phyloP scores from a whole-genome alignment of 129 eudicot genomes.

The Tanacetum coccineum region DNA sequence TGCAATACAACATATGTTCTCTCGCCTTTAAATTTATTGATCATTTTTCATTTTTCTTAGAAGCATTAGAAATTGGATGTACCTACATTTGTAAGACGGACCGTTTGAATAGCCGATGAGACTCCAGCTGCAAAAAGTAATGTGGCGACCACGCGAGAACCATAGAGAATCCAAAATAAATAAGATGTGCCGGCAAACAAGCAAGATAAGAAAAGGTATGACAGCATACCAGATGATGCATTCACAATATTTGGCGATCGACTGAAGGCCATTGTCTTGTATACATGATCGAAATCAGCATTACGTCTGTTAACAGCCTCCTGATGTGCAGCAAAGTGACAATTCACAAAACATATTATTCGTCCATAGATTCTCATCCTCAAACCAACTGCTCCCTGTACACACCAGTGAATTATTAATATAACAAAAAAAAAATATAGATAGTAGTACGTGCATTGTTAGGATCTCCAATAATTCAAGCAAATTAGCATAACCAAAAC shows the following conservation, averaged over 20 bases:
- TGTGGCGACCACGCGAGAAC: conserved; percentile 47
- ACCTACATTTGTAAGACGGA: conserved; percentile 71
- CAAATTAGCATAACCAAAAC: conserved; percentile 2
- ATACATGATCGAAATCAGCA: conserved; percentile 98
- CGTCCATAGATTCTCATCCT: conserved; percentile 87
- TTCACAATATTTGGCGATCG: conserved; percentile 55
- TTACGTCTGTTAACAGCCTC: conserved; percentile 88
- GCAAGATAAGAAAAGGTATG: conserved; percentile 48
- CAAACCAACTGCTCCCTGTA: conserved; percentile 98
- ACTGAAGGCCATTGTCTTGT: conserved; percentile 71
- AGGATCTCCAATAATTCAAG: not conserved
- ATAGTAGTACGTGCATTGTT: not conserved
- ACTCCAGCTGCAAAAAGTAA: conserved; percentile 69
- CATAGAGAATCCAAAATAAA: conserved; percentile 44
- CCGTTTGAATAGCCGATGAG: conserved; percentile 60
- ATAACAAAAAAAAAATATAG: not conserved
- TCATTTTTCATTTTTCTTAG: not conserved
- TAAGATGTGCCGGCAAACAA: conserved; percentile 59
- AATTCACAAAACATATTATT: conserved; percentile 80
- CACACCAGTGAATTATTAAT: conserved; percentile 17
- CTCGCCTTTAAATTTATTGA: not conserved
- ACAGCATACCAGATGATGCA: conserved; percentile 65
- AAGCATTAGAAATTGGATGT: conserved; percentile 10
- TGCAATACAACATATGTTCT: conserved; percentile 26
- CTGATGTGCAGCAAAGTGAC: conserved; percentile 96